Evolutionary conservation across 2,329 filamentous ascomycete species (phyloP).

Genomic region (Bipolaris bicolor): DNA sequence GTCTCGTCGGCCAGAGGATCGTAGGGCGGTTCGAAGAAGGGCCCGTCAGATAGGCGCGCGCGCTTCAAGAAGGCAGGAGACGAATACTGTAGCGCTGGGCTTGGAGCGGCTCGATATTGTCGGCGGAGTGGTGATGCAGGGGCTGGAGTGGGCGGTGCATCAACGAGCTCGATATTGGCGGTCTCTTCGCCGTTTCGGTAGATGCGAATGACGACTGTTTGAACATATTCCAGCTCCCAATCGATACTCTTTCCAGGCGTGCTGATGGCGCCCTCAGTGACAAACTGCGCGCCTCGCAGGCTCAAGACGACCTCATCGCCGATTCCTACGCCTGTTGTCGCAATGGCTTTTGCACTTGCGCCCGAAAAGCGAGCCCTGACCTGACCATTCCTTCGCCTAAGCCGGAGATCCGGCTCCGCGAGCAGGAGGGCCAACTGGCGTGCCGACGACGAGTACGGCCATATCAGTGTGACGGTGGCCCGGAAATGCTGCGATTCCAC

Average conservation of each 20-base stretch:
- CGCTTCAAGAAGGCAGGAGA: constrained; percentile 81
- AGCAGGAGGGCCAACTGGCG: constrained; percentile 78
- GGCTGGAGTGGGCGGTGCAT: constrained; percentile 39
- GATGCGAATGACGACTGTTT: constrained; percentile 47
- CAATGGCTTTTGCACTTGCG: constrained; percentile 71
- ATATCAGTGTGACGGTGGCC: constrained; percentile 82
- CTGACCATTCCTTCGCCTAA: constrained; percentile 78
- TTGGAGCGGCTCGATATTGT: constrained; percentile 10
- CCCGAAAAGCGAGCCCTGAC: constrained; percentile 78
- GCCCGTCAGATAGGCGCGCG: constrained; percentile 71
- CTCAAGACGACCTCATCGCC: constrained; percentile 76
- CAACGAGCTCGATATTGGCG: constrained; percentile 61
- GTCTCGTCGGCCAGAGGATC: constrained; percentile 70
- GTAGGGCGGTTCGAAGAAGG: constrained; percentile 65
- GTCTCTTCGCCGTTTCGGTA: constrained; percentile 56
- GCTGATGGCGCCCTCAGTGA: constrained; percentile 58
- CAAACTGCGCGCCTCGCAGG: constrained; percentile 72
- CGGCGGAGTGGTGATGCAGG: constrained; percentile 32
- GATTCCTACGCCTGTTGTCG: constrained; percentile 71
- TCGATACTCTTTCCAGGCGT: constrained; percentile 64
- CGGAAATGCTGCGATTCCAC: constrained; percentile 56
- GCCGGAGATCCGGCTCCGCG: constrained; percentile 81
- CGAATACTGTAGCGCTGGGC: constrained; percentile 58
- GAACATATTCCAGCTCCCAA: constrained; percentile 61
- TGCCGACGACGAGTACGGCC: constrained; percentile 85